These are phyloP conservation scores for Cercis canadensis DNA, from an alignment of 306 rosid species.

Conservation along the genomic window DNA sequence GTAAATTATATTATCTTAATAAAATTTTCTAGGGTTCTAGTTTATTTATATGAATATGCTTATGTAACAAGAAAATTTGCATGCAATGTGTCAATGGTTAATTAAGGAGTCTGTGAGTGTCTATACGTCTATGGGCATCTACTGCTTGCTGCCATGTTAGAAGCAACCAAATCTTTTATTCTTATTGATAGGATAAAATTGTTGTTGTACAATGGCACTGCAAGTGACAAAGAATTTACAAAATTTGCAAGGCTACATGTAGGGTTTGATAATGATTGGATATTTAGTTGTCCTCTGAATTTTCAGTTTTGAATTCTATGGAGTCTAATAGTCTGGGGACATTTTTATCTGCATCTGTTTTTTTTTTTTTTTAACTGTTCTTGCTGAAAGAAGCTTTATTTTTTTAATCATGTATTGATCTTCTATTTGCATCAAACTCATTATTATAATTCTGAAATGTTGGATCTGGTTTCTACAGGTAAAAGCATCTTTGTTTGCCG, in stretches of 20 bases:
- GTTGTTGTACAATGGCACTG: slow-evolving; percentile 15
- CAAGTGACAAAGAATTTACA: background rate
- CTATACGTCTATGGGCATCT: background rate
- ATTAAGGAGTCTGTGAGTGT: background rate
- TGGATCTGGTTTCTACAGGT: slow-evolving; percentile 52
- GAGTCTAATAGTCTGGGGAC: slow-evolving; percentile 9
- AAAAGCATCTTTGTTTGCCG: slow-evolving; percentile 79
- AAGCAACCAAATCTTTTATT: background rate
- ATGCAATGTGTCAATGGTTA: background rate
- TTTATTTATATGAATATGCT: no score
- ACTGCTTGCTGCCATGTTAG: background rate
- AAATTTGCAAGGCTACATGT: slow-evolving; percentile 21
- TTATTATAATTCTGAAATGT: slow-evolving; percentile 27
- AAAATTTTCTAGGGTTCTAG: no score
- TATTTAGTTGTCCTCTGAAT: no score
- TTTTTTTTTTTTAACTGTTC: slow-evolving; percentile 19
- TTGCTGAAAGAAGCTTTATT: no score
- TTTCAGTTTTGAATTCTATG: background rate
- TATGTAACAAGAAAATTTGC: no score
- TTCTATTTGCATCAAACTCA: background rate
- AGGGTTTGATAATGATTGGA: slow-evolving; percentile 18
- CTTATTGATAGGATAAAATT: background rate
- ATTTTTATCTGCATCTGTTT: slow-evolving; percentile 27
- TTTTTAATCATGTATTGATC: background rate
- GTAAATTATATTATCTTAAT: background rate